Evolutionary conservation across 805 yeast species (phyloP).

Genomic region (Pichia sporocuriosa): DNA sequence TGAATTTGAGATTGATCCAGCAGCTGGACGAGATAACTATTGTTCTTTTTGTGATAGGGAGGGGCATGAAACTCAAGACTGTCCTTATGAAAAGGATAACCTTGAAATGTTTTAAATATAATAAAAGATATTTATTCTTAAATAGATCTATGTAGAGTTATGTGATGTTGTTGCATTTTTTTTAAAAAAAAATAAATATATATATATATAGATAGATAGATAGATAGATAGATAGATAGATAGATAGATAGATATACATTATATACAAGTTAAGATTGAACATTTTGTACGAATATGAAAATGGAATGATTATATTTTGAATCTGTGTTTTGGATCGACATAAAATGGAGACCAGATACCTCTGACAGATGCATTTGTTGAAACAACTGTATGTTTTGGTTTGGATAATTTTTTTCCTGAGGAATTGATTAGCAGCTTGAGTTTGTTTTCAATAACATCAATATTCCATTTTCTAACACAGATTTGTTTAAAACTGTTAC

Average conservation of each 20-base stretch:
- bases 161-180: too few relatives aligned
- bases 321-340: slow-evolving; percentile 45
- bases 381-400: slow-evolving; percentile 72
- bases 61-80: slow-evolving; percentile 83
- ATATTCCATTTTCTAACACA: slow-evolving; percentile 71
- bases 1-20: slow-evolving; percentile 46
- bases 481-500: slow-evolving; percentile 34
- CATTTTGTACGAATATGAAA: too few relatives aligned
- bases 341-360: slow-evolving; percentile 98
- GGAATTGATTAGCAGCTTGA: slow-evolving; percentile 56
- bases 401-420: slow-evolving; percentile 58
- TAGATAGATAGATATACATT: slow-evolving; percentile 1
- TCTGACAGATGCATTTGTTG: slow-evolving; percentile 77
- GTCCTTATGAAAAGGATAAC: slow-evolving; percentile 71
- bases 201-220: neutral
- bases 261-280: too few relatives aligned
- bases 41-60: slow-evolving; percentile 89
- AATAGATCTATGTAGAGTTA: slow-evolving; percentile 7
- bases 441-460: slow-evolving; percentile 55
- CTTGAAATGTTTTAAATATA: slow-evolving; percentile 28
- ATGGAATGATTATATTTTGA: slow-evolving; percentile 4
- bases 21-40: slow-evolving; percentile 74
- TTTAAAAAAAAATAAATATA: too few relatives aligned
- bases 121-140: slow-evolving; percentile 8
- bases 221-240: slow-evolving; percentile 10